Evolutionary conservation across 2,329 filamentous ascomycete species (phyloP).

Genomic region (Ophiostoma perfectum): DNA sequence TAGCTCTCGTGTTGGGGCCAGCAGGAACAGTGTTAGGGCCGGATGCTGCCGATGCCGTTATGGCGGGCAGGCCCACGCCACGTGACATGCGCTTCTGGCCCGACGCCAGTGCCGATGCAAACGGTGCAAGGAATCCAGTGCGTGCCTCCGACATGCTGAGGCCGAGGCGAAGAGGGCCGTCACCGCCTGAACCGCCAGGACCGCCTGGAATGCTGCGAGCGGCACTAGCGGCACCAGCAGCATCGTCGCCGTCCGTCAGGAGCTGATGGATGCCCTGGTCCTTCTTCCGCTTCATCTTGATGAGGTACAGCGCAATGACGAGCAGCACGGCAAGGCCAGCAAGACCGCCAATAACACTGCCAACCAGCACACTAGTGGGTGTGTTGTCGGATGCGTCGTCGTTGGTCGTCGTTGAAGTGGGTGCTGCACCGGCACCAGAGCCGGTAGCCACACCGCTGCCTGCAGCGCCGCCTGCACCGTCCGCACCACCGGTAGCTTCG

Average conservation of each 20-base stretch:
- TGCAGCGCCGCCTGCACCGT: slow-evolving; percentile 27
- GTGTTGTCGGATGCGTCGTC: slow-evolving; percentile 26
- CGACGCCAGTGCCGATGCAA: slow-evolving; percentile 44
- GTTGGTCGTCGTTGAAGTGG: slow-evolving; percentile 27
- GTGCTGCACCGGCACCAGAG: slow-evolving; percentile 27
- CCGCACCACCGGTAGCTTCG: slow-evolving; percentile 21
- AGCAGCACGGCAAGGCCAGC: slow-evolving; percentile 55
- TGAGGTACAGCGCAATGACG: slow-evolving; percentile 47
- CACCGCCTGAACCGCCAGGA: background rate
- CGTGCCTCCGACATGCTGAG: slow-evolving; percentile 44
- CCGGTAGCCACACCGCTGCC: slow-evolving; percentile 27
- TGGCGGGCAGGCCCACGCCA: background rate
- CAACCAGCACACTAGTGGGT: slow-evolving; percentile 42
- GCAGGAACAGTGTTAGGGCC: background rate
- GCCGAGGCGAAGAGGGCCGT: slow-evolving; percentile 11
- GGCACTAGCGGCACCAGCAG: slow-evolving; percentile 26
- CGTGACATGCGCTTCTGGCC: slow-evolving; percentile 36
- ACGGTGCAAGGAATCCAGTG: slow-evolving; percentile 43
- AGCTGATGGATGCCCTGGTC: slow-evolving; percentile 38
- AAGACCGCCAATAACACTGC: slow-evolving; percentile 53
- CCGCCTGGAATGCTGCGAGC: slow-evolving; percentile 26
- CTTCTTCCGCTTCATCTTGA: slow-evolving; percentile 48
- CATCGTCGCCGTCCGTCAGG: slow-evolving; percentile 37
- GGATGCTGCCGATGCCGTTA: background rate
- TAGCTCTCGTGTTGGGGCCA: background rate